Conservation (phyloP, 352 stramenopile species). For the Phytophthora palmivora region DNA sequence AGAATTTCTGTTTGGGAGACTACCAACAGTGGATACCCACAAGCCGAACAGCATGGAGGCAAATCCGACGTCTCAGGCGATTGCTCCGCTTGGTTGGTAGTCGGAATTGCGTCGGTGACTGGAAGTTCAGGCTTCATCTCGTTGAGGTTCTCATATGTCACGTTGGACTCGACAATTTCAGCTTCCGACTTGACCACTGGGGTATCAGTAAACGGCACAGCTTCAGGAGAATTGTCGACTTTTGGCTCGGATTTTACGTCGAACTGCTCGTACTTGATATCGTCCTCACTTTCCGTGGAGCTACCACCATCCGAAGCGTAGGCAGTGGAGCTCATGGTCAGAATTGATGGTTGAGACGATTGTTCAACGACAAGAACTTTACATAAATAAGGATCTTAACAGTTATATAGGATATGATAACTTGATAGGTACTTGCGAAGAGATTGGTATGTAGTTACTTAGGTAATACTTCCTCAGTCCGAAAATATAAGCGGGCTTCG, state of each 20-base stretch:
- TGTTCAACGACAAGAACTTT: no score
- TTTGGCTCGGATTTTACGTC: constrained; percentile 14
- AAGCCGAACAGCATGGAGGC: constrained; percentile 17
- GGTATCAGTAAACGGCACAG: not conserved
- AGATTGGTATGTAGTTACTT: no score
- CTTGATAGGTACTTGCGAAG: no score
- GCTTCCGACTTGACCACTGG: constrained; percentile 18
- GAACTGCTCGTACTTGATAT: constrained; percentile 6
- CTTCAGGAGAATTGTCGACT: not conserved
- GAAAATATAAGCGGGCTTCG: no score
- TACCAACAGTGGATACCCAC: constrained; percentile 13
- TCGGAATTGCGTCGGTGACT: not conserved
- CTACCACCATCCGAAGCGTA: constrained; percentile 29
- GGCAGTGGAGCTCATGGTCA: not conserved
- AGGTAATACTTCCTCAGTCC: no score
- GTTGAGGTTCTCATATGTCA: not conserved
- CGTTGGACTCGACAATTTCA: constrained; percentile 15
- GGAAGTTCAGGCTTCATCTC: constrained; percentile 10
- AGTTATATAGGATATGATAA: no score
- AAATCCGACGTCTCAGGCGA: not conserved
- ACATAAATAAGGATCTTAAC: no score
- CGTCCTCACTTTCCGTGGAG: constrained; percentile 31
- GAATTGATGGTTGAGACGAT: not conserved
- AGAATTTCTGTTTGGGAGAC: constrained; percentile 14
- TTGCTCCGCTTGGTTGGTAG: not conserved